Conservation (phyloP, 208 protist genomes). For the Wallacemonas sp. region DNA sequence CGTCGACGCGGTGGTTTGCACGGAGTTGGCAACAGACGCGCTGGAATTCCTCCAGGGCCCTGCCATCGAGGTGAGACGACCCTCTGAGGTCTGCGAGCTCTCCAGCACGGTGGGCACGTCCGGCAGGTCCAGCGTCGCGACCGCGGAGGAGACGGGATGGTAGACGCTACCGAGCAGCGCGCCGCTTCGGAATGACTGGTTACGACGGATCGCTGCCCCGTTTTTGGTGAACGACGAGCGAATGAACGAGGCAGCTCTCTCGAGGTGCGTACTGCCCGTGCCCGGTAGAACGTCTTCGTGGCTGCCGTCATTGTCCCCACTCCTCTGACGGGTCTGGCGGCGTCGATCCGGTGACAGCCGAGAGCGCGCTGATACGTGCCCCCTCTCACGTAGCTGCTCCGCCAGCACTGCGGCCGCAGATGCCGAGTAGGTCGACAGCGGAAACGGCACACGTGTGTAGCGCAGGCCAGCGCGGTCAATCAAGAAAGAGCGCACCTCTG, state of each 20-base stretch:
- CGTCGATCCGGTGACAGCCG: no score
- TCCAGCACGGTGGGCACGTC: not conserved
- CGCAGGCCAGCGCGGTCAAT: slow-evolving; percentile 10
- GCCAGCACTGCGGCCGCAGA: slow-evolving; percentile 9
- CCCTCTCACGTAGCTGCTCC: slow-evolving; percentile 10
- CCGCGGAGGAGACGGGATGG: not conserved
- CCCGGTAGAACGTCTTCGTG: no score
- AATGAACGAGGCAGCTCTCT: not conserved
- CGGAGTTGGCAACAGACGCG: not conserved
- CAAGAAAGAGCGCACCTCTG: slow-evolving; percentile 12
- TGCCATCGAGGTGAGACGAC: not conserved
- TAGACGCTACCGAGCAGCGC: slow-evolving; percentile 3
- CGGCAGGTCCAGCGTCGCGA: not conserved
- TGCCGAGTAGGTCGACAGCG: not conserved
- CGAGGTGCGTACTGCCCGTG: not conserved
- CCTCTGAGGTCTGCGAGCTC: not conserved
- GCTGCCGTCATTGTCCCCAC: no score
- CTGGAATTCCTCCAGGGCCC: not conserved
- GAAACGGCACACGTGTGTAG: slow-evolving; percentile 23
- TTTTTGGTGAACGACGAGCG: not conserved
- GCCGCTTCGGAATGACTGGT: not conserved
- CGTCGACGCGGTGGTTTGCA: not conserved
- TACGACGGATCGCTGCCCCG: not conserved
- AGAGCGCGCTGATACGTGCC: not conserved
- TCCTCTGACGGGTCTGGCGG: no score